Evolutionary conservation across 495 filamentous ascomycete genomes (phyloP).

Genomic region (Pyrenula massariospora): DNA sequence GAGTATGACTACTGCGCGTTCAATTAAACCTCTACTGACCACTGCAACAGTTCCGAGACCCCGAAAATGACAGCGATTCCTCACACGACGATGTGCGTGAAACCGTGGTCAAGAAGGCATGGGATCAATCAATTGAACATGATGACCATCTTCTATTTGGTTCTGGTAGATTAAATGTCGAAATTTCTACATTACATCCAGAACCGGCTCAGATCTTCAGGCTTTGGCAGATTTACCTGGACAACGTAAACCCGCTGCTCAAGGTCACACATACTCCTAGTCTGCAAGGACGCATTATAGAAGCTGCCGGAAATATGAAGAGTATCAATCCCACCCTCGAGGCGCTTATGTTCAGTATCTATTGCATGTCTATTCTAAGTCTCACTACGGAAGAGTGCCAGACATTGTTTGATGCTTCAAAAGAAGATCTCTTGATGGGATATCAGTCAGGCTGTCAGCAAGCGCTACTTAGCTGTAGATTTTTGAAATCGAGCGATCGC

Average conservation of each 20-base stretch:
- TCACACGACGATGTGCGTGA: slow-evolving; percentile 18
- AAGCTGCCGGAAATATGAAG: slow-evolving; percentile 14
- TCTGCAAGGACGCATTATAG: slow-evolving; percentile 30
- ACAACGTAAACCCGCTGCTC: slow-evolving; percentile 39
- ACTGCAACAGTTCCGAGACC: slow-evolving; percentile 14
- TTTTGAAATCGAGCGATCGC: slow-evolving; percentile 33
- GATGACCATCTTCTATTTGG: slow-evolving; percentile 40
- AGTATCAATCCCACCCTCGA: background rate
- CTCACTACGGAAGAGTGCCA: slow-evolving; percentile 28
- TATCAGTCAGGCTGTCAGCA: slow-evolving; percentile 45
- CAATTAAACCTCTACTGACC: no score
- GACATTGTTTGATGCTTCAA: slow-evolving; percentile 26
- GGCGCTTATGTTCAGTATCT: slow-evolving; percentile 46
- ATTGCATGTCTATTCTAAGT: slow-evolving; percentile 36
- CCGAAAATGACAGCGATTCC: slow-evolving; percentile 1
- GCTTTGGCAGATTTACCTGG: slow-evolving; percentile 38
- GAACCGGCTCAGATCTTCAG: slow-evolving; percentile 25
- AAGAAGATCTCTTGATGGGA: slow-evolving; percentile 27
- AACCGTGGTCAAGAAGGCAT: slow-evolving; percentile 24
- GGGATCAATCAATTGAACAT: slow-evolving; percentile 24
- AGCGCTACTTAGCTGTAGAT: slow-evolving; percentile 33
- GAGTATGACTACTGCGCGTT: slow-evolving; percentile 19
- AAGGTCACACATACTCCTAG: slow-evolving; percentile 43
- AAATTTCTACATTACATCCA: slow-evolving; percentile 37
- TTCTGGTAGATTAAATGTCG: slow-evolving; percentile 19